A percentile compares a stretch with the other conserved stretches of the same genome.
Evolutionary conservation across 2,329 filamentous ascomycete species (phyloP).

Genomic region (Hymenoscyphus linearis): DNA sequence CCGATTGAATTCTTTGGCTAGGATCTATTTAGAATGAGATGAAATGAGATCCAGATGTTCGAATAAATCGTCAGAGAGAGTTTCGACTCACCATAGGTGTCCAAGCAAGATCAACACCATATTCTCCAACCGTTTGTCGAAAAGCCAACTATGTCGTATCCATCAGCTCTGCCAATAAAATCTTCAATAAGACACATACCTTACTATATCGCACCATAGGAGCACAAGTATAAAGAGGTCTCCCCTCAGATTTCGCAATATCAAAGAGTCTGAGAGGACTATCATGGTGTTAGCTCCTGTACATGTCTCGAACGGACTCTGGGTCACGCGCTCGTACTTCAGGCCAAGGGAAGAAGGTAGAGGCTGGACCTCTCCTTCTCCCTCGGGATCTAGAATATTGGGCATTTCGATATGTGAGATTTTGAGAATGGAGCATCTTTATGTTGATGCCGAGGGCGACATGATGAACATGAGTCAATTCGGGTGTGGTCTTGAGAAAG

Average conservation of each 20-base stretch:
- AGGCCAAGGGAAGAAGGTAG: constrained; percentile 13
- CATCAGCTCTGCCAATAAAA: neutral
- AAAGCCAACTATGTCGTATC: constrained; percentile 52
- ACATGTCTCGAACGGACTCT: neutral
- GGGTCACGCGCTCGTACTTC: constrained; percentile 12
- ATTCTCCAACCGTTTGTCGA: constrained; percentile 59
- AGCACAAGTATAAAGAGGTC: constrained; percentile 54
- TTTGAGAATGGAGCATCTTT: constrained; percentile 3
- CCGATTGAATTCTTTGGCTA: constrained; percentile 64
- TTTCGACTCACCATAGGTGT: constrained; percentile 55
- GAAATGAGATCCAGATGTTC: neutral
- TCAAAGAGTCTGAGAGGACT: constrained; percentile 58
- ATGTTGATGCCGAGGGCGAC: neutral
- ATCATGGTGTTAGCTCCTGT: neutral
- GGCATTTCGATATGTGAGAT: constrained; percentile 5
- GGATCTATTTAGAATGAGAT: constrained; percentile 36
- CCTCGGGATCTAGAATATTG: neutral
- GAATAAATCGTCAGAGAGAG: neutral
- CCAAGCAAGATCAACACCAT: constrained; percentile 62
- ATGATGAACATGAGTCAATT: constrained; percentile 15
- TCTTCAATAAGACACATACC: constrained; percentile 18
- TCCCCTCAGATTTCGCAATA: constrained; percentile 44
- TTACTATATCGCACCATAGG: constrained; percentile 67
- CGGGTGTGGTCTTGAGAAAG: constrained; percentile 14
- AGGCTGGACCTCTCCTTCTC: constrained; percentile 4